Evolutionary conservation across 2,329 filamentous ascomycete genomes (phyloP), one percentile per base, ranked within the genome.

Genomic region (Paraphaeosphaeria minitans): DNA sequence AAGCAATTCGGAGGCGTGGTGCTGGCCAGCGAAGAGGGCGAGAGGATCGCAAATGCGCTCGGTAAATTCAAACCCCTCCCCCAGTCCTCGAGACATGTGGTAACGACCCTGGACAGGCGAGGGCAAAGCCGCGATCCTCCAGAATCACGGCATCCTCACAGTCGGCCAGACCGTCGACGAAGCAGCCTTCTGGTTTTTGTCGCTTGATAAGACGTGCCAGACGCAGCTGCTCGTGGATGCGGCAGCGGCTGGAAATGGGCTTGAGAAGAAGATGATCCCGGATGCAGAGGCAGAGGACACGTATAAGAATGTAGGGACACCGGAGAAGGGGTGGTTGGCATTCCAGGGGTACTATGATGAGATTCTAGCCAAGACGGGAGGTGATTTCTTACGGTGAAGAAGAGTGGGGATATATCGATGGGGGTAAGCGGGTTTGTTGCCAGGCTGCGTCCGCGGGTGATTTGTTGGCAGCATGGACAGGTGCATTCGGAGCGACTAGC

Each of bases 271-370:
- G 47, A 69, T 75, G 29, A 79, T 81, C 51, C 64, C 66, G 2
- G 78, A 80, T 3, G 69, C 70, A 35, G 79, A 81, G 58, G 79
- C 78, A 3, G 63, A 57, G 5, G 75, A 75, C 59, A 77, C 72
- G 33, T 80, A 76, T 56, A 66, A 72, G 60, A 76, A 78, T 55
- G 77, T 82, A 1, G 81, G 79, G 1, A 79, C 72, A 35, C 78
- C 82, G 0, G 80, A 81, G 68, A 85, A 84, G 64, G 82, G 82
- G 0, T 85, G 80, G 81, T 70, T 84, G 46, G 80, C 79, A 3
- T 84, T 84, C 57, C 82, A 84, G 64, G 78, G 79, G 12, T 83
- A 84, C 61, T 84, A 83, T 64, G 83, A 85, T 68, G 82, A 84
- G 63, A 75, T 82, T n/a, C 62, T 84, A 39, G 79, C 78, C 10